Percentiles rank a stretch among this genome's conserved stretches.
Evolutionary conservation across 148 eudicot genomes (phyloP).

Genomic region (Vaccinium corymbosum): DNA sequence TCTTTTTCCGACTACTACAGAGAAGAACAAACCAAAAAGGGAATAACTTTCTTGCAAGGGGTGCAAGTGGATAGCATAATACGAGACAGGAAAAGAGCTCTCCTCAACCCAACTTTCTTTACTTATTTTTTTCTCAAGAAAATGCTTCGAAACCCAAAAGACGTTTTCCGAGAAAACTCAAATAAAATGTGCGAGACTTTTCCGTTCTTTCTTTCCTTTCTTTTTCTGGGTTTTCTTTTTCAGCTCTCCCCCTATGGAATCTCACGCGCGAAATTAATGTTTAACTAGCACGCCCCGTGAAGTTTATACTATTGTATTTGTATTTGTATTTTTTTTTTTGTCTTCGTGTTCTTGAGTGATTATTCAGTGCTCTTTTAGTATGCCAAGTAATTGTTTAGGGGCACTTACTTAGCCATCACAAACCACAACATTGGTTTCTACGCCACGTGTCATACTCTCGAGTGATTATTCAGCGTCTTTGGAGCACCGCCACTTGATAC

Average conservation of each 20-base stretch:
- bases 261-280: not conserved
- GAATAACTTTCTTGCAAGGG: not conserved
- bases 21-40: not conserved
- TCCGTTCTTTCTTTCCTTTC: not conserved
- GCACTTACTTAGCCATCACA: too few relatives aligned
- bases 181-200: not conserved
- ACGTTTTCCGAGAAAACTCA: constrained; percentile 8
- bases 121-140: not conserved
- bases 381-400: too few relatives aligned
- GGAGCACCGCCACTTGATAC: too few relatives aligned
- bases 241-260: not conserved
- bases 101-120: not conserved
- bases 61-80: not conserved
- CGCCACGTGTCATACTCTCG: too few relatives aligned
- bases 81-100: not conserved
- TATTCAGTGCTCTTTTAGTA: too few relatives aligned
- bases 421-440: too few relatives aligned
- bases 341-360: too few relatives aligned
- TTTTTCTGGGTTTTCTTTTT: not conserved
- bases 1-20: not conserved
- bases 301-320: not conserved
- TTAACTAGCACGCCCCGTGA: not conserved
- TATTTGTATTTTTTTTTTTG: not conserved
- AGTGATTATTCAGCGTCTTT: too few relatives aligned
- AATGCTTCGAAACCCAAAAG: not conserved